Evolutionary conservation across 192 early-diverging fungal genomes (phyloP), one percentile per base, ranked within the genome.

Genomic region (Allomyces macrogynus): DNA sequence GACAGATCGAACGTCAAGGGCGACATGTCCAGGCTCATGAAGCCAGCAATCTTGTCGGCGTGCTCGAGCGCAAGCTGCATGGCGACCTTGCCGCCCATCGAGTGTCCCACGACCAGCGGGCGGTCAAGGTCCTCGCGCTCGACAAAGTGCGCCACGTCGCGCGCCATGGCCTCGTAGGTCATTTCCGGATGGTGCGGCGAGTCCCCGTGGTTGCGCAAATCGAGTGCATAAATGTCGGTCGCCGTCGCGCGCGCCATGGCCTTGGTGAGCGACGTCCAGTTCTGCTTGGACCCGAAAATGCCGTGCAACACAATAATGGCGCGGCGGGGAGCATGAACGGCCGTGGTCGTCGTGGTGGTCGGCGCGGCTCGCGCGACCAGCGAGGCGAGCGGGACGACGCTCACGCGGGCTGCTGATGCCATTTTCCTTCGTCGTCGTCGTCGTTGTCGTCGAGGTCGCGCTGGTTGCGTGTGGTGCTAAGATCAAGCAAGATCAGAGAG

Each of bases 141-240:
- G 43, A 91, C 70, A 60, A 94, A 93, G n/a, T 65, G 63, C 16
- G 71, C 70, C 16, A 97, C 73, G 65, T 97, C 95, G 7, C 67
- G 69, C 1, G 88, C 74, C 92, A 97, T 95, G 5, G 81, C 68
- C 23, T 73, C 66, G 69, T 89, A 92, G 32, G 76, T 83, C 68
- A 90, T 87, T 0, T 74, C 73, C 0, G 65, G 24, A 24, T 65
- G 64, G 67, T 93, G 91, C 9, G 81, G 84, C 66, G 89, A 92
- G 27, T 90, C 89, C 23, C 95, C 95, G 69, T 97, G 95, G 75
- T 97, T 97, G 24, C 95, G 80, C 65, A 93, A 76, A 73, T 97
- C 95, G 27, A 93, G 66, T 0, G 87, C 78, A 63, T 83, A 82
- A 2, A 91, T 83, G 60, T 78, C 70, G 3, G 86, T 80, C 25